Percentiles rank a stretch among this genome's conserved stretches.
These are phyloP conservation scores for Cyberlindnera suaveolens DNA, from an alignment of 805 yeast genomes.

Conservation along the genomic window DNA sequence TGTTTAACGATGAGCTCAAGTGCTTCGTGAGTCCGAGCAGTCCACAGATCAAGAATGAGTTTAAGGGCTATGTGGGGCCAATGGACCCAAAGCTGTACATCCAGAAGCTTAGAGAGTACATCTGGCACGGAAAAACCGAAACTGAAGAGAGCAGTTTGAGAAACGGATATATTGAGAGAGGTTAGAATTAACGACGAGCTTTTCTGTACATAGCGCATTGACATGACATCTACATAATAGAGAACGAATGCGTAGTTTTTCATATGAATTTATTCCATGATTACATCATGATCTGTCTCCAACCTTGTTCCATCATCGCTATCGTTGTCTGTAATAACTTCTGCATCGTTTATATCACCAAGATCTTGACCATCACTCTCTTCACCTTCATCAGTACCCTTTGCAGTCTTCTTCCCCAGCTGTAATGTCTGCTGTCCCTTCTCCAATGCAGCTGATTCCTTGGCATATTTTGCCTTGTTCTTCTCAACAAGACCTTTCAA, in stretches of 20 bases:
- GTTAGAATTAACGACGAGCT: constrained; percentile 11
- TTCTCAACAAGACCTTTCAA: constrained; percentile 41
- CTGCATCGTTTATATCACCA: constrained; percentile 14
- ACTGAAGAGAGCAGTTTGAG: constrained; percentile 23
- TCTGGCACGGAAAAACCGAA: constrained; percentile 62
- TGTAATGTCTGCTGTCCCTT: constrained; percentile 38
- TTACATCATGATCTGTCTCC: constrained; percentile 20
- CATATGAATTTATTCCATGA: constrained; percentile 12
- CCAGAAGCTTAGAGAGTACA: constrained; percentile 66
- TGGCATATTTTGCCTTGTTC: constrained; percentile 29
- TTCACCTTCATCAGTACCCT: constrained; percentile 19
- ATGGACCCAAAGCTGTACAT: constrained; percentile 69
- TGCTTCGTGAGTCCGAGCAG: constrained; percentile 75
- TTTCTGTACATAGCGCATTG: too few relatives aligned
- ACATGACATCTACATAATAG: constrained; percentile 9
- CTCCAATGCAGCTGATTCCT: constrained; percentile 18
- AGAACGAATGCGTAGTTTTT: too few relatives aligned
- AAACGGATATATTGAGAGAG: constrained; percentile 26
- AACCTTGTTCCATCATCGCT: constrained; percentile 5
- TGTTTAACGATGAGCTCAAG: constrained; percentile 41
- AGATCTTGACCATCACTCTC: constrained; percentile 21
- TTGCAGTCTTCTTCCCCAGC: constrained; percentile 19
- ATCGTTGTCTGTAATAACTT: constrained; percentile 6
- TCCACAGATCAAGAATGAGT: constrained; percentile 64
- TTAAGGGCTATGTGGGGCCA: constrained; percentile 69